Base-by-base conservation (phyloP, 176 grass and related monocot genomes). In the Oryza glaberrima region DNA sequence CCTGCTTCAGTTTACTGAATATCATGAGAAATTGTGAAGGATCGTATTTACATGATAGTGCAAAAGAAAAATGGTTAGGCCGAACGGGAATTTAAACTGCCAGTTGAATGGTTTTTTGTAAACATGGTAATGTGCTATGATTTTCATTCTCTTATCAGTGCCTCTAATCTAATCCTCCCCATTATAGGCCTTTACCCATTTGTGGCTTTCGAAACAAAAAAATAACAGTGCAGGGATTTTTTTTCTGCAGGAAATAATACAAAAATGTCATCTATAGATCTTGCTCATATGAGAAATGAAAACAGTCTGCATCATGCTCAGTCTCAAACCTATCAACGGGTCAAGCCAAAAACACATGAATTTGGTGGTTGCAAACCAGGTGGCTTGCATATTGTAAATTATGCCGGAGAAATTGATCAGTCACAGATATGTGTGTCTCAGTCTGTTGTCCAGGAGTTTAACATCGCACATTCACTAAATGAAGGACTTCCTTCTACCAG, bases 161-260 rank as follows among this genome's bases (percentile, higher is more conserved):
- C 3, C 58, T 11, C 22, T 43, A 65, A 13, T 15, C 30, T 48
- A 48, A 32, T 71, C 11, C 5, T 77, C 23, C 36, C 5, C 11
- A 19, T 8, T 77, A 45, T 60, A 52, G 19, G 17, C 25, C 35
- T 67, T 70, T 79, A 19, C 49, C 23, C 11, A 70, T 81, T 10
- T 61, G 41, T 49, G 40, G 51, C 43, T 69, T 22, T 22, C n/a
- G 64, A 81, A 89, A 70, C 44, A 68, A 81, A 25, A 38, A 83
- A 44, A 13, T 66, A 12, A 77, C 35, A 11, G 51, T 56, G 51
- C 32, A 32, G 8, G 19, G 3, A 61, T 36, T 38, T 26, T 35
- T 44, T 40, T 85, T 49, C 54, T 77, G 43, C 65, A 85, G 83
- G 43, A 65, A 82, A 75, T 72, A n/a, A 34, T 68, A 4, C 35